Conservation (phyloP, 441 rosid species). For the Erysimum cheiri region DNA sequence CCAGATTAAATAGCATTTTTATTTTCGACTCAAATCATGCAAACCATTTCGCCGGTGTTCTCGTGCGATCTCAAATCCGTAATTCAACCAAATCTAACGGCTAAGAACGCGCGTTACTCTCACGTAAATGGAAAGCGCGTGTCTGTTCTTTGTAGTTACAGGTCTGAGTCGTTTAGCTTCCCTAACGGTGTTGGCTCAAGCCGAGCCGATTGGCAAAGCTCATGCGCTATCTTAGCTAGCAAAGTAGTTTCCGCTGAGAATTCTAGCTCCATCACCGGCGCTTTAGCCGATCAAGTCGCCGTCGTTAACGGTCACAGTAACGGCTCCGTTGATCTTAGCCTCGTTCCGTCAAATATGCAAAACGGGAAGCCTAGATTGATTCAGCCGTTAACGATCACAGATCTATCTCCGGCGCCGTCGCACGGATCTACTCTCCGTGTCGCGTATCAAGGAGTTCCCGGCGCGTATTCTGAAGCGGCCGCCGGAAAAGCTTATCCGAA, state of each 20-base stretch:
- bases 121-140: slow-evolving; percentile 24
- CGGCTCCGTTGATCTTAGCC: slow-evolving; percentile 64
- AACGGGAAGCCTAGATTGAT: slow-evolving; percentile 44
- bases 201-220: slow-evolving; percentile 91
- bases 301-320: slow-evolving; percentile 77
- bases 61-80: slow-evolving; percentile 47
- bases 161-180: slow-evolving; percentile 60
- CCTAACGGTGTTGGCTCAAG: slow-evolving; percentile 67
- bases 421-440: slow-evolving; percentile 91
- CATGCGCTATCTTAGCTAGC: slow-evolving; percentile 88
- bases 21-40: slow-evolving; percentile 46
- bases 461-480: slow-evolving; percentile 94
- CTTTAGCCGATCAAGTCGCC: slow-evolving; percentile 50
- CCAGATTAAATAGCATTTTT: neutral
- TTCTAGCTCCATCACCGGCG: slow-evolving; percentile 32
- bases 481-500: slow-evolving; percentile 95
- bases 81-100: slow-evolving; percentile 39
- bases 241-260: slow-evolving; percentile 69
- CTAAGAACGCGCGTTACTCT: slow-evolving; percentile 35
- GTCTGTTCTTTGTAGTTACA: slow-evolving; percentile 49
- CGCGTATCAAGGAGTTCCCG: slow-evolving; percentile 95
- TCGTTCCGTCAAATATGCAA: slow-evolving; percentile 58
- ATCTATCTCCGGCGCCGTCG: slow-evolving; percentile 83
- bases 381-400: slow-evolving; percentile 75
- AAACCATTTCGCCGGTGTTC: slow-evolving; percentile 51